Base-by-base conservation (phyloP, 805 yeast species). In the Candida silvatica region DNA sequence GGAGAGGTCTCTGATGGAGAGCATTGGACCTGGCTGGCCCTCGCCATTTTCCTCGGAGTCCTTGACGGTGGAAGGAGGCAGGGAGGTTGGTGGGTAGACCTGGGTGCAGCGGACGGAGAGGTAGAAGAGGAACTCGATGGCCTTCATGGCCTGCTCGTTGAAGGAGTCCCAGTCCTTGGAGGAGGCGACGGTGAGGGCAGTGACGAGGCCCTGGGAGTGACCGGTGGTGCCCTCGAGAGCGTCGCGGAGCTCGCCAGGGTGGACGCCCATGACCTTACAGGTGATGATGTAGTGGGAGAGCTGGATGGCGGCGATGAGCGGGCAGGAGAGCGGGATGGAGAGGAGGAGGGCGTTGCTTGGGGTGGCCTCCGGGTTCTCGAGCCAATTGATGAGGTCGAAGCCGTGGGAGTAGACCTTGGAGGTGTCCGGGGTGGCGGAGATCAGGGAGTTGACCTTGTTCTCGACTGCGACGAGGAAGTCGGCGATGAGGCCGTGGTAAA, bases 21-120 rank as follows among this genome's bases (percentile, higher is more conserved):
- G 74, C 99, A 92, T 92, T 47, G 98, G 98, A 46, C 94, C 81
- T 43, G 98, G 98, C 49, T 74, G 70, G 49, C 99, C 98, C 67
- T 92, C 99, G 50, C 90, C 90, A 56, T 86, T 80, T 52, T 85
- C 94, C 56, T 81, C 76, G 18, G 95, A 81, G 62, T 92, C 98
- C 58, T 85, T 85, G 48, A 88, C 74, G 60, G 84, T 83, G 17
- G 94, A 74, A 39, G 98, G 98, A 28, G 98, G 87, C 56, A 92
- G 71, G 27, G 95, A 82, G 31, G 97, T 92, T 52, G 83, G 77
- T 52, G 98, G 98, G 60, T 87, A 90, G 43, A 79, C 76, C 61
- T 77, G 80, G 59, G 85, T 79, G 64, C 94, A 80, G 62, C 97
- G 80, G 40, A 88, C 78, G 60, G 97, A 97, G 51, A 90, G 79